Base-by-base conservation (phyloP, 2,329 filamentous ascomycete genomes). In the Xylaria digitata region DNA sequence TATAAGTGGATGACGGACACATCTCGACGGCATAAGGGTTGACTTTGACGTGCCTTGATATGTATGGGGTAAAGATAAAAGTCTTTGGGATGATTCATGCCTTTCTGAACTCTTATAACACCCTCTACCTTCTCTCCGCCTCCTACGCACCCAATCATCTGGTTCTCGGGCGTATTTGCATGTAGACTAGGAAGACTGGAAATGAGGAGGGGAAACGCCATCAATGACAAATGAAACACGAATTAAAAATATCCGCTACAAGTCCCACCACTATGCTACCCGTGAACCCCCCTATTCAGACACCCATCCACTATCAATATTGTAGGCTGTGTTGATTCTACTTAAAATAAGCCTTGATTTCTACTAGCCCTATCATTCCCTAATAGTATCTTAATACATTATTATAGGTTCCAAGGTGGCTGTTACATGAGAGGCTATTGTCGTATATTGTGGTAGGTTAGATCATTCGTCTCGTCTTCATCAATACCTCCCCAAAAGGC, bases 121-220 rank as follows among this genome's bases (percentile, higher is more conserved):
- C 69, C 65, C 60, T 68, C 67, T 49, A 67, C 64, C 66, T 70
- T 63, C 65, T 67, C 68, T 64, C 61, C 45, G 66, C 68, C 67
- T 70, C 71, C 70, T 63, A 71, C 66, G 68, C 70, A 63, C 66
- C 72, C 60, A 71, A 72, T 69, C 60, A 68, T 65, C 62, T 72
- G 73, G 74, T 73, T 72, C 69, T 68, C 67, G 73, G 74, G 74
- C 75, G 72, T 60, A 75, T 67, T 70, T 75, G 75, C 75, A 75
- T 77, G 76, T 77, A 77, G 75, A 78, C 71, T 77, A 77, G 75
- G 74, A 73, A 73, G 72, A 73, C 60, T 69, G 69, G 55, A 57
- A 40, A 67, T 64, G 61, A 69, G 34, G 65, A 61, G 62, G 65
- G 65, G 50, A 43, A 54, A 65, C 21, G 23, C 65, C 62, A 63